Evolutionary conservation across 139 green algal genomes (phyloP), one percentile per base, ranked within the genome.

Genomic region (Microglena sp.): DNA sequence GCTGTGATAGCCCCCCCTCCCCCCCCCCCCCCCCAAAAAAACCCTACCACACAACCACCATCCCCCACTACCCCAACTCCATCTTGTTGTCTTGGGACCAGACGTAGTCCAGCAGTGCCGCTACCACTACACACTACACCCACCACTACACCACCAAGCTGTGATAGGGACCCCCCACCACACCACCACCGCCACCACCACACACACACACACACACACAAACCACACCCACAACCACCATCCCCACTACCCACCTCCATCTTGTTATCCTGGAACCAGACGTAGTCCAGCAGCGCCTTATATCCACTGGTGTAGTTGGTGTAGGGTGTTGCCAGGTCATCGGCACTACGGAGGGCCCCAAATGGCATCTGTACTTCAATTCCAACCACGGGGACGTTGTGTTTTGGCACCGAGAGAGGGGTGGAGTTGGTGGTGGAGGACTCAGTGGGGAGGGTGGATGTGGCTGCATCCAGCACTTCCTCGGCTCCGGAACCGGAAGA

Each of bases 291-390:
- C 43, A 90, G 71, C 1, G 82, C 89, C 61, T 85, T 77, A 67
- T 95, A 96, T 3, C 85, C 86, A 5, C 71, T 75, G 8, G 89
- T 88, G 75, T 92, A 93, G 76, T 95, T 96, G 24, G 82, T 96
- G 76, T 84, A 92, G 15, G 79, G 75, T 2, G 80, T 85, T 8
- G 54, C 30, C 58, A 95, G 72, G 53, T 70, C 73, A 70, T 91
- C 87, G 0, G 81, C 82, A 28, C 70, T 70, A 11, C 40, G 45
- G 50, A 90, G 72, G 22, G 15, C 2, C 15, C n/a, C n/a, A 55
- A 79, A 90, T 0, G 84, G 80, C 1, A 72, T 32, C 2, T 7
- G 21, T 33, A 93, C 44, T 43, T 86, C 72, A 15, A 87, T 70
- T 3, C 81, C 83, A 0, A 62, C 61, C 21, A 84, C 59, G 3